These are phyloP conservation scores for Paralagenidium karlingii DNA, from an alignment of 352 stramenopile genomes.

Conservation along the genomic window DNA sequence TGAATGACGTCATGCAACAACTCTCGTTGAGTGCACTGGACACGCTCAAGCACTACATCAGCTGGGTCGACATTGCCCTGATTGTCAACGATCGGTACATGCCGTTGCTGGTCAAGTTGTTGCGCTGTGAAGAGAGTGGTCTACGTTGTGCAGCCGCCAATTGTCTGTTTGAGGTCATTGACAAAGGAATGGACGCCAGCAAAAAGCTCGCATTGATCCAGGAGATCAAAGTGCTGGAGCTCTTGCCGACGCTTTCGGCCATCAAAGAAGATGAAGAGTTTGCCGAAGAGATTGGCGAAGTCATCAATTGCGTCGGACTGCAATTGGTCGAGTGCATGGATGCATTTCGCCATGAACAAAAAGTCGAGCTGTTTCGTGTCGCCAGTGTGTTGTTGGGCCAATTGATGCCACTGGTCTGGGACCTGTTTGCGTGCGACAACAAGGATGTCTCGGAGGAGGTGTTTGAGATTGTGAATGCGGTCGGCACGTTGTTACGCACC, in stretches of 20 bases:
- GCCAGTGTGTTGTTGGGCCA: conserved; percentile 43
- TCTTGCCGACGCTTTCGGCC: conserved; percentile 41
- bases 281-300: conserved; percentile 65
- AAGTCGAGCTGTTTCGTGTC: conserved; percentile 24
- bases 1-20: conserved; percentile 48
- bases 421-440: conserved; percentile 65
- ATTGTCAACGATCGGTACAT: conserved; percentile 77
- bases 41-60: conserved; percentile 76
- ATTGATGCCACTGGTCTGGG: conserved; percentile 74
- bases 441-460: conserved; percentile 81
- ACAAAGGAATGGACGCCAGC: conserved; percentile 75
- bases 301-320: conserved; percentile 71
- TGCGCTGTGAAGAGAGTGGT: conserved; percentile 28
- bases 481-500: conserved; percentile 51
- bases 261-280: conserved; percentile 65
- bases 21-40: conserved; percentile 60
- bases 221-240: conserved; percentile 51
- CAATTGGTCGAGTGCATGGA: conserved; percentile 76
- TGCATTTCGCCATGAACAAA: conserved; percentile 48
- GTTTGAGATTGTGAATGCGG: conserved; percentile 74
- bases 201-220: conserved; percentile 74
- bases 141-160: conserved; percentile 63
- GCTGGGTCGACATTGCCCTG: conserved; percentile 75
- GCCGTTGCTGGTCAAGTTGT: conserved; percentile 57
- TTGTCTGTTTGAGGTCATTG: conserved; percentile 76